Percentiles rank a stretch among this genome's conserved stretches.
Evolutionary conservation across 352 stramenopile genomes (phyloP).

Genomic region (Phytophthora kernoviae): DNA sequence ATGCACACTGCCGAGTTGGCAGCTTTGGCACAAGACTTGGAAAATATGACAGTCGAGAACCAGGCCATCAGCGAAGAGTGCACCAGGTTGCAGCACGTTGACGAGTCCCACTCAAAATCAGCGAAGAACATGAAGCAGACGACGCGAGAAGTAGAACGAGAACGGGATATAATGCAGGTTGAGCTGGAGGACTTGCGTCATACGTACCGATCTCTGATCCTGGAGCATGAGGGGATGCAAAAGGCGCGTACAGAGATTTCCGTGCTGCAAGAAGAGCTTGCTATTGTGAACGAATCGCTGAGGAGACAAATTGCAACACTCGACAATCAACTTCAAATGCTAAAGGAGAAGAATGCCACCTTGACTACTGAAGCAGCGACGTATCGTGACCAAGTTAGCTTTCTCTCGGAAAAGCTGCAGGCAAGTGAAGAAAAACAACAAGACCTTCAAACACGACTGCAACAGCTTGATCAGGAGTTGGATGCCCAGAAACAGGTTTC

Average conservation of each 20-base stretch:
- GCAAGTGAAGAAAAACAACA: constrained; percentile 49
- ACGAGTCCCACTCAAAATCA: constrained; percentile 60
- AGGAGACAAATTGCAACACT: constrained; percentile 60
- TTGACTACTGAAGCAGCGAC: constrained; percentile 58
- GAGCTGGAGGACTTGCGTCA: constrained; percentile 79
- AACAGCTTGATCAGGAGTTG: constrained; percentile 49
- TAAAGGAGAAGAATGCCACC: constrained; percentile 61
- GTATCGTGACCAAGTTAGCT: constrained; percentile 82
- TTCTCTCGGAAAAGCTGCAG: constrained; percentile 78
- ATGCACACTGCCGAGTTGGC: constrained; percentile 69
- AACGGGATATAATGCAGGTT: constrained; percentile 72
- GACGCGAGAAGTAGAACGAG: constrained; percentile 62
- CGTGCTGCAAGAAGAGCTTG: constrained; percentile 60
- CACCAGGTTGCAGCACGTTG: constrained; percentile 55
- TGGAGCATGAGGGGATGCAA: constrained; percentile 76
- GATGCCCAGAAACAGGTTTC: constrained; percentile 71
- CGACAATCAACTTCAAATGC: constrained; percentile 58
- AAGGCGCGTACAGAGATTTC: constrained; percentile 60
- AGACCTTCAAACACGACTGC: constrained; percentile 64
- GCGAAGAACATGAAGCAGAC: constrained; percentile 58
- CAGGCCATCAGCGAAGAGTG: constrained; percentile 86
- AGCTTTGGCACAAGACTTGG: constrained; percentile 75
- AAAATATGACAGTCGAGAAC: constrained; percentile 90
- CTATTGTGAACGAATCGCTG: constrained; percentile 67
- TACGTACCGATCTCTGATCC: constrained; percentile 73